Conservation (phyloP, 2,329 filamentous ascomycete species). For the Ceratocystis eucalypticola region DNA sequence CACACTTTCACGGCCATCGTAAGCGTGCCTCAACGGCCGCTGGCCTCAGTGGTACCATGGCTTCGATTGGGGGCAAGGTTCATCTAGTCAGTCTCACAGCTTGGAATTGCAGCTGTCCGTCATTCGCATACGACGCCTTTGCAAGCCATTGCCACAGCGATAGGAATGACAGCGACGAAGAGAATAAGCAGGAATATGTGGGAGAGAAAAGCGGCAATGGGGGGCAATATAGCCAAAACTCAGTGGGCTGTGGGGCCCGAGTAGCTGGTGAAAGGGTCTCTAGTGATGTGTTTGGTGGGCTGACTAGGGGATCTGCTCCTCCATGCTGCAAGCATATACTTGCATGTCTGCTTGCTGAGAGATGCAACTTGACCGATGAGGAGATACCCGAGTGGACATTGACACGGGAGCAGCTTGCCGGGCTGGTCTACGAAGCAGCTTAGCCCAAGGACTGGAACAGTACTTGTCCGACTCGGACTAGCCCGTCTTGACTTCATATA, state of each 20-base stretch:
- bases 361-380: slow-evolving; percentile 32
- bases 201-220: slow-evolving; percentile 22
- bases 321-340: slow-evolving; percentile 80
- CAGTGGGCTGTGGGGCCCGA: neutral
- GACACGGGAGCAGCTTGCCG: slow-evolving; percentile 55
- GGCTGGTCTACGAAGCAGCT: slow-evolving; percentile 41
- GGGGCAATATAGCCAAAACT: neutral
- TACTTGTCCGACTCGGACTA: too few species aligned
- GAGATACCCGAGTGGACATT: slow-evolving; percentile 40
- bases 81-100: slow-evolving; percentile 62
- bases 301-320: slow-evolving; percentile 28
- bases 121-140: slow-evolving; percentile 65
- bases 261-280: neutral
- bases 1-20: neutral
- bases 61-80: neutral
- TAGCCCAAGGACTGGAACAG: neutral
- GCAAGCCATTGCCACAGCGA: slow-evolving; percentile 21
- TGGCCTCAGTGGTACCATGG: slow-evolving; percentile 17
- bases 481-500: neutral
- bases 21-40: neutral
- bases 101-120: slow-evolving; percentile 86
- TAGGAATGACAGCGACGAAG: neutral
- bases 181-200: neutral
- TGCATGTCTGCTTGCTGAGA: slow-evolving; percentile 62
- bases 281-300: slow-evolving; percentile 35